Evolutionary conservation across 1,139 yeast genomes (phyloP), one percentile per base, ranked within the genome.

Genomic region (Taiozyma sp.): DNA sequence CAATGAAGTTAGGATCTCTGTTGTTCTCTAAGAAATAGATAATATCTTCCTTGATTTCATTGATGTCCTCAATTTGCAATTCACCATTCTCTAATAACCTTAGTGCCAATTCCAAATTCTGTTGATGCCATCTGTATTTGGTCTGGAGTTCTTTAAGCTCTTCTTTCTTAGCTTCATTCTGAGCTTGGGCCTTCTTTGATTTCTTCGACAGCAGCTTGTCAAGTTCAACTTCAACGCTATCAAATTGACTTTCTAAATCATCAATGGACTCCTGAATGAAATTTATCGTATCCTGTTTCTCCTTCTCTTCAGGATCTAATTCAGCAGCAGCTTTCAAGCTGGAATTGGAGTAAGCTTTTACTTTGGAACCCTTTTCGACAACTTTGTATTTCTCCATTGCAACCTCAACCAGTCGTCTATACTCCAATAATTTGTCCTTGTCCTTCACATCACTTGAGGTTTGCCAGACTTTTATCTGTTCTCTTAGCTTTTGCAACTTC

Each of bases 351-450:
- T 83, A 85, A 44, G 88, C 91, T 63, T 85, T 85, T 54, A 85
- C 82, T 65, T 85, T 85, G 28, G 85, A 79, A 19, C 83, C 81
- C 62, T 84, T 85, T 62, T 86, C 95, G 53, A 85, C 84, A 49
- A 82, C 85, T 63, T 86, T 86, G 66, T 85, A 86, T 65, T 82
- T 80, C 66, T 86, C 95, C 95, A 86, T 86, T 30, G 91, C 91
- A 57, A 79, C 81, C 60, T 86, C 89, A 45, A 86, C 88, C 48
- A 77, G 73, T 57, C 83, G 72, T 55, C 91, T 72, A 60, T 81
- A 78, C 48, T 81, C 85, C 60, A 80, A 76, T 46, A 85, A 70
- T 47, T 76, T 66, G 50, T 76, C 80, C 67, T 85, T 84, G 62
- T 85, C 91, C 62, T 85, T 85, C 55, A 85, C 82, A 51, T 85